Conservation (phyloP, 495 filamentous ascomycete genomes). For the Trichoderma reesei region DNA sequence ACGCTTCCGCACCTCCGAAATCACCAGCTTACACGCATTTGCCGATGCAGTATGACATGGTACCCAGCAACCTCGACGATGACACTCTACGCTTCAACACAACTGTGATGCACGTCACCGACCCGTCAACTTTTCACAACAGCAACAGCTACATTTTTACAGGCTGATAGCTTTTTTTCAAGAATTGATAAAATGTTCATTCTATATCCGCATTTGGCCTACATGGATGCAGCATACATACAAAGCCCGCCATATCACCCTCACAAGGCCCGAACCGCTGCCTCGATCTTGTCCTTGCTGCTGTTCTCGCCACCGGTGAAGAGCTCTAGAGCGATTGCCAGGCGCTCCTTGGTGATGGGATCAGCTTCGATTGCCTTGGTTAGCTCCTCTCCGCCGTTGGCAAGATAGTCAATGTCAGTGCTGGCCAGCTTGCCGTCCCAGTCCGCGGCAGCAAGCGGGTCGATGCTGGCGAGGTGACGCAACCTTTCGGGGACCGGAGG, state of each 20-base stretch:
- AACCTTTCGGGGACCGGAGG: conserved; percentile 17
- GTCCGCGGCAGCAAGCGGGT: conserved; percentile 15
- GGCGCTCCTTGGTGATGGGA: conserved; percentile 14
- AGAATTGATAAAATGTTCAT: too few species aligned
- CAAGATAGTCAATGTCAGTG: conserved; percentile 22
- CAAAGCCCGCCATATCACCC: background rate
- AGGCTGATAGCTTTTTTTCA: background rate
- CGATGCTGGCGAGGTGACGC: conserved; percentile 15
- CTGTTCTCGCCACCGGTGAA: conserved; percentile 20
- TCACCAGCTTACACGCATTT: background rate
- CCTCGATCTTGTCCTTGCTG: conserved; percentile 21
- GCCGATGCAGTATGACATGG: background rate
- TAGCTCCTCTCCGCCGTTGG: conserved; percentile 20
- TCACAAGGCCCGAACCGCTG: background rate
- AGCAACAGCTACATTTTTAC: background rate
- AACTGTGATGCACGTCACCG: background rate
- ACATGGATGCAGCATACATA: background rate
- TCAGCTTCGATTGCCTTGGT: conserved; percentile 19
- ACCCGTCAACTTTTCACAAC: background rate
- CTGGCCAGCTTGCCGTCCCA: conserved; percentile 19
- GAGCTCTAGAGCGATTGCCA: conserved; percentile 17
- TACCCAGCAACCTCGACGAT: background rate
- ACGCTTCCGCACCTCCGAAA: background rate
- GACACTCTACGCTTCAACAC: background rate
- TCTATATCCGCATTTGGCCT: background rate